Evolutionary conservation across 202 grass and related monocot species (phyloP).

Genomic region (Schoenoplectus tabernaemontani): DNA sequence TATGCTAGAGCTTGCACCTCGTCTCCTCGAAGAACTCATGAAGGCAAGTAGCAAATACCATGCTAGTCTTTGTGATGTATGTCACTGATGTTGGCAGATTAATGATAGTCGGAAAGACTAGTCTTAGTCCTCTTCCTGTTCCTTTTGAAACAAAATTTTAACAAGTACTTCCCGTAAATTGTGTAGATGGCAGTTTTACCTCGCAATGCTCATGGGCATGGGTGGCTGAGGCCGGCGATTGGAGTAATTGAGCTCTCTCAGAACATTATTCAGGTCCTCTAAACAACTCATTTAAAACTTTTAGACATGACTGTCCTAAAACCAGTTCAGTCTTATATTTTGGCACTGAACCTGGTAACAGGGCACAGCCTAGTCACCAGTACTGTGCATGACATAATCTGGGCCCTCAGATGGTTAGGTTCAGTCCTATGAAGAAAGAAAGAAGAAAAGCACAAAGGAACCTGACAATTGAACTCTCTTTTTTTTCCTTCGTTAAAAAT

Average conservation of each 20-base stretch:
- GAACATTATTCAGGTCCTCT: constrained; percentile 83
- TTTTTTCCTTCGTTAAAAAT: too few relatives aligned
- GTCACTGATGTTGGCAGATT: constrained; percentile 4
- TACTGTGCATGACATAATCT: neutral
- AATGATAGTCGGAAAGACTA: neutral
- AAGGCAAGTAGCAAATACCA: constrained; percentile 46
- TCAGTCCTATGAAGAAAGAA: too few relatives aligned
- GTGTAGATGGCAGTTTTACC: constrained; percentile 87
- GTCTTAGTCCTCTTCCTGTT: neutral
- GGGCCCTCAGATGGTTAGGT: neutral
- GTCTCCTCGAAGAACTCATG: constrained; percentile 88
- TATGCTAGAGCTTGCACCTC: constrained; percentile 98
- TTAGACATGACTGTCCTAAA: neutral
- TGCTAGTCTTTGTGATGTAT: neutral
- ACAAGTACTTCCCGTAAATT: neutral
- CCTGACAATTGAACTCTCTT: neutral
- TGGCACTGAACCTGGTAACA: neutral
- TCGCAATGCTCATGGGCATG: constrained; percentile 60
- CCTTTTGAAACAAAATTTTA: neutral
- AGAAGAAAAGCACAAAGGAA: neutral
- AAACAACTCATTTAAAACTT: neutral
- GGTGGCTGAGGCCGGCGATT: constrained; percentile 86
- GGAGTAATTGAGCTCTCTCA: constrained; percentile 97
- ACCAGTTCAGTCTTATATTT: neutral
- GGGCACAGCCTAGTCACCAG: neutral